Evolutionary conservation across 768 basidiomycete genomes (phyloP), one percentile per base, ranked within the genome.

Genomic region (Lentinula detonsa): DNA sequence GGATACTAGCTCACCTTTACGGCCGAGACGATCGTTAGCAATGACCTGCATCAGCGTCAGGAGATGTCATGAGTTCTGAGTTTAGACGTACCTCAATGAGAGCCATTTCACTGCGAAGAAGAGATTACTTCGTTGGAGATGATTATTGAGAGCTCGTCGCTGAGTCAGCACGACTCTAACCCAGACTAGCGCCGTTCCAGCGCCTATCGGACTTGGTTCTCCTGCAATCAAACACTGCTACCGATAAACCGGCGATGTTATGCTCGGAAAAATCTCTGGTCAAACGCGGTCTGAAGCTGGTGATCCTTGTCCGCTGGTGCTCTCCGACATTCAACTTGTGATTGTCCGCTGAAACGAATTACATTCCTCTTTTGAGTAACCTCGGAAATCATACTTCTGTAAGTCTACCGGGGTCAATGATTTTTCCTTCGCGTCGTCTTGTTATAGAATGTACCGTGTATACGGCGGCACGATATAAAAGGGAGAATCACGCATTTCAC

Each of bases 21-120:
- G 86, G 59, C 95, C 95, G 52, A 95, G 81, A 72, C 95, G 91
- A 79, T 96, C 93, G 76, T 98, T 98, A 7, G 94, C 95, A 68
- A 96, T 96, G 65, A 97, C 84, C 87, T 97, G 68, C 31, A 65
- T 53, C 8, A 51, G 58, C 61, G 43, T 46, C 61, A 16, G 57
- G 31, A n/a, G 43, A 18, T 9, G 7, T 23, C 1, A 16, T 65
- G 15, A 59, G 59, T 45, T 13, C 11, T n/a, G 18, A 5, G 28
- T 50, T 49, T 46, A 15, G 23, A 65, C 71, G 37, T 61, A 81
- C 84, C 71, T 85, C 85, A 62, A 86, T 86, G 64, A 85, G 73
- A 62, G 72, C 75, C 83, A 85, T 85, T 59, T 35, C 49, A 49
- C 54, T 13, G 37, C 1, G n/a, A 43, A 18, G 18, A 28, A 23